Conservation (phyloP, 208 protist genomes). For the Wallacemonas sp. region DNA sequence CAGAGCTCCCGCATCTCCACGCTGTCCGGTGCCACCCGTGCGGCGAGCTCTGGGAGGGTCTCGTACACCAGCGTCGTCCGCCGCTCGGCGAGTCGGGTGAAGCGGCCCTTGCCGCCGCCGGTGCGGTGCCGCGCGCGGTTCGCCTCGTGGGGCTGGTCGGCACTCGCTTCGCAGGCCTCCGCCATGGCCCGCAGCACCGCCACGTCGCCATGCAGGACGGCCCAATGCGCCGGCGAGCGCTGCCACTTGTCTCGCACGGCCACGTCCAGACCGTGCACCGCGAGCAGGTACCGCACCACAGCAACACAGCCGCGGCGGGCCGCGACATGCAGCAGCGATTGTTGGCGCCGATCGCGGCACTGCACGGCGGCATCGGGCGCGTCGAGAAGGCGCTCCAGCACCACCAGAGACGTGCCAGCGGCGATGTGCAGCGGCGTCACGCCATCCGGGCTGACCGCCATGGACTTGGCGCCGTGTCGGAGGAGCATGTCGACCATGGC, state of each 20-base stretch:
- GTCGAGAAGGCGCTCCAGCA: background rate
- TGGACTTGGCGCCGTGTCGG: constrained; percentile 33
- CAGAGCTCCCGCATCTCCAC: constrained; percentile 25
- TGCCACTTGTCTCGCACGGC: constrained; percentile 66
- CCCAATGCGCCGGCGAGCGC: constrained; percentile 67
- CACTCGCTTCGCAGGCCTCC: background rate
- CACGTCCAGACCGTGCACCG: constrained; percentile 23
- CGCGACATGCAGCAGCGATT: constrained; percentile 69
- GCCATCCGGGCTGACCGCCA: constrained; percentile 45
- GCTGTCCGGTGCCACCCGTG: constrained; percentile 21
- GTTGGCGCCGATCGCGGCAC: constrained; percentile 46
- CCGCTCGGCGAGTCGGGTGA: constrained; percentile 38
- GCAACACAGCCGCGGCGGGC: constrained; percentile 37
- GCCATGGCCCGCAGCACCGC: constrained; percentile 37
- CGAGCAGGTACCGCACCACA: constrained; percentile 33
- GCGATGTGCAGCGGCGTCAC: constrained; percentile 61
- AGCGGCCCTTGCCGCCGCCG: constrained; percentile 22
- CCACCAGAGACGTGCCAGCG: constrained; percentile 15
- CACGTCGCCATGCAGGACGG: constrained; percentile 45
- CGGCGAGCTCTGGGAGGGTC: constrained; percentile 36
- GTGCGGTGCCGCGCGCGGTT: background rate
- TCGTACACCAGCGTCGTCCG: constrained; percentile 55
- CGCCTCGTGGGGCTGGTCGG: constrained; percentile 1
- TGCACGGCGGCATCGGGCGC: constrained; percentile 17
- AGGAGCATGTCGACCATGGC: constrained; percentile 38